Conservation (phyloP, 768 basidiomycete species). For the Hortiboletus campestris region DNA sequence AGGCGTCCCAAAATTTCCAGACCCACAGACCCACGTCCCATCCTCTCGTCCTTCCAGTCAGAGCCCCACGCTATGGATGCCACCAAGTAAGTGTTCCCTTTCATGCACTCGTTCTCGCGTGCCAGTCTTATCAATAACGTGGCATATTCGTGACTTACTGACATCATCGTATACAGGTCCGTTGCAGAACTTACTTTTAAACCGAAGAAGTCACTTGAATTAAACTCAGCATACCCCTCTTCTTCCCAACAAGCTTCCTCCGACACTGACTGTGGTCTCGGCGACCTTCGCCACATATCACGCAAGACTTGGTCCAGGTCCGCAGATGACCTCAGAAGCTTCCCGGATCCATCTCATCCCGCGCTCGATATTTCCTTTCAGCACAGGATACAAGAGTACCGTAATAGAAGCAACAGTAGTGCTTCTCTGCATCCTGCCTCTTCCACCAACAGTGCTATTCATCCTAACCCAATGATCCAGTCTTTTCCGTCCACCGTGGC, state of each 20-base stretch:
- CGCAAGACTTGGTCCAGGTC: constrained; percentile 77
- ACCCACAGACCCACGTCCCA: constrained; percentile 79
- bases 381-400: constrained; percentile 62
- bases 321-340: constrained; percentile 71
- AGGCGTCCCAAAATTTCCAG: constrained; percentile 81
- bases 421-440: constrained; percentile 47
- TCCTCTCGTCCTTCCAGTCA: constrained; percentile 44
- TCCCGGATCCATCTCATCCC: constrained; percentile 36
- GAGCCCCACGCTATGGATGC: constrained; percentile 51
- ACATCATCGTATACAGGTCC: constrained; percentile 45
- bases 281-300: constrained; percentile 69
- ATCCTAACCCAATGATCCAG: constrained; percentile 35
- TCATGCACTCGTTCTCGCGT: constrained; percentile 3
- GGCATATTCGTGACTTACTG: constrained; percentile 11
- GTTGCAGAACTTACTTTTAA: constrained; percentile 60
- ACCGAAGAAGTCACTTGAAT: constrained; percentile 44
- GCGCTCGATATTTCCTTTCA: constrained; percentile 53
- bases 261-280: constrained; percentile 40
- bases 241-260: constrained; percentile 31
- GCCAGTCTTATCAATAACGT: constrained; percentile 4
- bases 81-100: constrained; percentile 46
- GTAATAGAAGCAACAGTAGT: constrained; percentile 56
- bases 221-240: constrained; percentile 33
- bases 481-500: constrained; percentile 41
- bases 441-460: constrained; percentile 24